These are phyloP conservation scores for Platanthera zijinensis DNA, from an alignment of 106 monocot species.

Conservation along the genomic window DNA sequence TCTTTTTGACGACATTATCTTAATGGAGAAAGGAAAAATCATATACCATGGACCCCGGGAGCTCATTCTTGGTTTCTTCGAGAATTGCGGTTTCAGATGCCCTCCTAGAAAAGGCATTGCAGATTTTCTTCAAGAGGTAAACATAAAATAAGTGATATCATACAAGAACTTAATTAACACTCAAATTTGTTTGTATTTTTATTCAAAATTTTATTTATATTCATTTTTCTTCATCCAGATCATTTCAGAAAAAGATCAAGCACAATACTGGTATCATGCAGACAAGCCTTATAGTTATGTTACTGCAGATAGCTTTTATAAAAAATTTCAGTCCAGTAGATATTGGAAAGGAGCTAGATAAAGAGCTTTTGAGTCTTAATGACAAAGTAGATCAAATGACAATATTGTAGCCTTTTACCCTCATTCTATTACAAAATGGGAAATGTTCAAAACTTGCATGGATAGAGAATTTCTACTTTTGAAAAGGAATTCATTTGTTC, in stretches of 20 bases:
- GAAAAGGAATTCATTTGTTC: conserved; percentile 12
- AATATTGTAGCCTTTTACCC: conserved; percentile 4
- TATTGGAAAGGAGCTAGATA: conserved; percentile 10
- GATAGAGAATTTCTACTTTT: conserved; percentile 16
- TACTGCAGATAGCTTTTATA: neutral
- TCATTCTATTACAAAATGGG: conserved; percentile 13
- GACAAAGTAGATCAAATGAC: neutral
- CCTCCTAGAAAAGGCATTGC: conserved; percentile 18
- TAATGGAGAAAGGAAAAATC: conserved; percentile 16
- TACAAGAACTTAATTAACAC: too few species aligned
- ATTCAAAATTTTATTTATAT: neutral
- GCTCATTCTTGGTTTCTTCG: conserved; percentile 13
- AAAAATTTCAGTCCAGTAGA: conserved; percentile 4
- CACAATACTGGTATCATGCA: conserved; percentile 13
- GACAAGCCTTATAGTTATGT: conserved; percentile 12
- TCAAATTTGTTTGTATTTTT: neutral
- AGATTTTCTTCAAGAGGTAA: conserved; percentile 24
- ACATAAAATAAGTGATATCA: neutral
- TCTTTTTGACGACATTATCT: conserved; percentile 19
- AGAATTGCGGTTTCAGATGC: conserved; percentile 20
- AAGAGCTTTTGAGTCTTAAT: conserved; percentile 6
- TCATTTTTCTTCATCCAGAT: neutral
- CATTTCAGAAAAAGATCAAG: conserved; percentile 20
- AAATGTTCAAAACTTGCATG: conserved; percentile 15
- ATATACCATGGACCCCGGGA: conserved; percentile 17